These are phyloP conservation scores for Boletales sp. DNA, from an alignment of 768 basidiomycete genomes.

Conservation along the genomic window DNA sequence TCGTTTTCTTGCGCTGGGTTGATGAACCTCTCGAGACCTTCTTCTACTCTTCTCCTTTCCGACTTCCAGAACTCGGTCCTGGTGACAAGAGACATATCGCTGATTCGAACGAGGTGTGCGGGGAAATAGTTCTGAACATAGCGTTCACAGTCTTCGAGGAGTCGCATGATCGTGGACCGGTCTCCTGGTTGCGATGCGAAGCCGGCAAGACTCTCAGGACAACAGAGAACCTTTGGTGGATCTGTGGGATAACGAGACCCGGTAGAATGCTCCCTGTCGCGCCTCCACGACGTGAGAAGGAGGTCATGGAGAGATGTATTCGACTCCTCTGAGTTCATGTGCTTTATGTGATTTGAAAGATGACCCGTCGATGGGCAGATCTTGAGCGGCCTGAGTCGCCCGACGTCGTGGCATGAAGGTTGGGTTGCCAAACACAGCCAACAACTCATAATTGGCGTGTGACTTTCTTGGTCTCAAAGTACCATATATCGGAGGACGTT, in stretches of 20 bases:
- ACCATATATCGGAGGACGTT: too few species aligned
- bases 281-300: conserved; percentile 4
- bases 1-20: not conserved
- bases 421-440: too few species aligned
- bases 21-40: not conserved
- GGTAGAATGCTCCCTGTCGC: not conserved
- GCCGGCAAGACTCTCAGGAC: not conserved
- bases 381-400: too few species aligned
- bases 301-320: not conserved
- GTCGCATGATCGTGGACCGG: not conserved
- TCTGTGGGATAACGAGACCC: not conserved
- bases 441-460: too few species aligned
- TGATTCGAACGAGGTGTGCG: conserved; percentile 12
- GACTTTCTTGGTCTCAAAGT: too few species aligned
- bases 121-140: conserved; percentile 20
- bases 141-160: conserved; percentile 10
- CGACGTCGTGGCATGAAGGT: too few species aligned
- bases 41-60: conserved; percentile 7
- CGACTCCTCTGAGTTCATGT: not conserved
- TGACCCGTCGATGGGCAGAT: too few species aligned
- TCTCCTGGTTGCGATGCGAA: not conserved
- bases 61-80: conserved; percentile 11
- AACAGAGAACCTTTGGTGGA: conserved; percentile 1
- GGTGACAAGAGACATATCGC: conserved; percentile 13
- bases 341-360: too few species aligned